Base-by-base conservation (phyloP, 805 yeast genomes). In the Vanderwaltozyma polyspora region DNA sequence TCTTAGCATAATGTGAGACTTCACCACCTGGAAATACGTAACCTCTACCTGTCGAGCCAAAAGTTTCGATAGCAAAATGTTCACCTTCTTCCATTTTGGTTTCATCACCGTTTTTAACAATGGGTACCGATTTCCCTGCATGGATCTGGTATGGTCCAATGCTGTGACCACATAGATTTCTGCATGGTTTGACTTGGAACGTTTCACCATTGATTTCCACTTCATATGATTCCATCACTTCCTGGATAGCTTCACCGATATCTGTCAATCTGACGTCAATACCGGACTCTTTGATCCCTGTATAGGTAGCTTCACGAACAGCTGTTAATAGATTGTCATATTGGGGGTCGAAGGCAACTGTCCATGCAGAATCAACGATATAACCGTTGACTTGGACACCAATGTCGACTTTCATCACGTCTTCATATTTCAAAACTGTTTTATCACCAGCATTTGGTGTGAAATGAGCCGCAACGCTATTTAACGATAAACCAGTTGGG, bases 21-120 rank as follows among this genome's bases (percentile, higher is more conserved):
- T 91, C 98, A 30, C 98, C 98, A 40, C 76, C 79, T 6, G 76
- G 64, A 31, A 78, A 64, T 24, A 91, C 97, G 48, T 78, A 79
- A 25, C 97, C 99, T 39, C 80, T 73, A 41, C 99, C 99, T 2
- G 98, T 91, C 29, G 95, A 74, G 10, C 98, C 98, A 53, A 91
- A 91, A 3, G 99, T 91, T 63, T 91, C 99, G 52, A 91, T 89
- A 40, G 99, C 99, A 67, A 84, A 89, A 2, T 85, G 79, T 60
- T 91, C 98, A 43, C 95, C 95, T 65, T 91, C 99, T 59, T 91
- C 99, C 95, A 91, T 89, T 69, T 89, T 89, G 9, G 97, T 91
- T 59, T 72, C 72, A 57, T 91, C 98, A 6, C 86, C 89, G 50
- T 83, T 83, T 50, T 87, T 80, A 24, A 91, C 94, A 50, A 91